Conservation (phyloP, 495 filamentous ascomycete genomes). For the Hypoxylon fragiforme region DNA sequence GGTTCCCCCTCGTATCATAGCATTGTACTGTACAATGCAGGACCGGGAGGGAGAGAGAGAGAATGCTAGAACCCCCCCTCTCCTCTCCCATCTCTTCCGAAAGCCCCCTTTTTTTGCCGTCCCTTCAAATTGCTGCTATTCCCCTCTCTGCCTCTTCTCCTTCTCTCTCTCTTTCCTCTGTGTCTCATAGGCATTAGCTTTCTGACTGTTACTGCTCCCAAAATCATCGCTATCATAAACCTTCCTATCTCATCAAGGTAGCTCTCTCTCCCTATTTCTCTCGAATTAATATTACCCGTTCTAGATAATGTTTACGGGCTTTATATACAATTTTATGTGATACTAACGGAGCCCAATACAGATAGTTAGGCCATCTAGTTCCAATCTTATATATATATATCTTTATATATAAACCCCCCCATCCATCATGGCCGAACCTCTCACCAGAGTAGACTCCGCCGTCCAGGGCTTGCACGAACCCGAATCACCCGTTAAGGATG, state of each 20-base stretch:
- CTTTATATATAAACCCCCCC: constrained; percentile 4
- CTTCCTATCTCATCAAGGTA: constrained; percentile 31
- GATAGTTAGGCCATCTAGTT: constrained; percentile 15
- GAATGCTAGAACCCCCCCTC: constrained; percentile 11
- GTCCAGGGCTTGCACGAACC: constrained; percentile 71
- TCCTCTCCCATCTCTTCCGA: constrained; percentile 28
- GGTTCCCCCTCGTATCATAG: too few relatives aligned
- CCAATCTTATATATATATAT: constrained; percentile 14
- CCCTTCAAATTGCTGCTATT: constrained; percentile 28
- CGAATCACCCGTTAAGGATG: constrained; percentile 64
- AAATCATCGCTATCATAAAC: constrained; percentile 23
- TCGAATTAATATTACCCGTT: too few relatives aligned
- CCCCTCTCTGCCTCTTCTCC: constrained; percentile 29
- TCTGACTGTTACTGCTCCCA: constrained; percentile 32
- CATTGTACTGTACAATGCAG: constrained; percentile 5
- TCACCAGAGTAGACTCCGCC: constrained; percentile 87
- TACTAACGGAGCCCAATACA: constrained; percentile 3
- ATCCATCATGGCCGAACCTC: constrained; percentile 48
- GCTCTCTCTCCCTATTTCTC: constrained; percentile 10
- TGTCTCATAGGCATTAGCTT: constrained; percentile 33
- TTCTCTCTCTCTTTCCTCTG: constrained; percentile 24
- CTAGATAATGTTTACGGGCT: background rate
- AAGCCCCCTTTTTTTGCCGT: constrained; percentile 29
- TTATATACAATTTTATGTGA: background rate
- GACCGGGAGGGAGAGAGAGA: constrained; percentile 1